Conservation (phyloP, 2,329 filamentous ascomycete species). For the Nemania serpens region DNA sequence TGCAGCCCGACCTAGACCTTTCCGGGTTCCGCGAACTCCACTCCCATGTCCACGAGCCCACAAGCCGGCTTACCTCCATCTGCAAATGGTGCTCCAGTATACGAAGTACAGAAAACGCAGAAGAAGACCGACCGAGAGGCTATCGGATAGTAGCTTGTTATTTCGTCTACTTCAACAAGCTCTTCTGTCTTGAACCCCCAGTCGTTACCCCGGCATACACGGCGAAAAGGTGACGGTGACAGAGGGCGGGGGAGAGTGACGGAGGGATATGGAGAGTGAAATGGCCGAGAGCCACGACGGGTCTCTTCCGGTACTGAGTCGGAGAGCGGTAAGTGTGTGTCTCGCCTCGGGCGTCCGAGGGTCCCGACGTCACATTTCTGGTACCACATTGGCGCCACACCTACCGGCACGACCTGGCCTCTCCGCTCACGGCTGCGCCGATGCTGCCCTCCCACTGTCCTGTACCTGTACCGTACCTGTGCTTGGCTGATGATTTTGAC, state of each 20-base stretch:
- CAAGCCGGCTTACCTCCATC: no score
- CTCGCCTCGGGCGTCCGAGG: slow-evolving; percentile 43
- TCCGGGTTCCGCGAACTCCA: slow-evolving; percentile 47
- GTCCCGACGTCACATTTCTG: slow-evolving; percentile 2
- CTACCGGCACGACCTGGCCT: no score
- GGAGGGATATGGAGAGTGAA: slow-evolving; percentile 34
- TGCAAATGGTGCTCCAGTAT: no score
- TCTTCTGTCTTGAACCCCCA: background rate
- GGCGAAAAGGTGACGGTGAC: background rate
- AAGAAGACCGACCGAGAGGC: background rate
- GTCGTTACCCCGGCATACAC: background rate
- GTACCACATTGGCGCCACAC: no score
- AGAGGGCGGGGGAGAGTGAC: background rate
- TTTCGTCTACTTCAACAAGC: background rate
- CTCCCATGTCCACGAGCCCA: background rate
- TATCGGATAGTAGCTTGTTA: no score
- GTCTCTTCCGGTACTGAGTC: slow-evolving; percentile 44
- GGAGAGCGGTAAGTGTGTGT: slow-evolving; percentile 45
- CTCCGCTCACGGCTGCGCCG: no score
- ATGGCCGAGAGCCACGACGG: slow-evolving; percentile 45
- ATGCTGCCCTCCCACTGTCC: no score
- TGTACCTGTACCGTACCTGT: background rate
- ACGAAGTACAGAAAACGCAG: no score
- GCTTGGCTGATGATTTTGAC: slow-evolving; percentile 43
- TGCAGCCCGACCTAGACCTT: no score